A percentile compares a stretch with the other conserved stretches of the same genome.
Conservation (phyloP, 306 rosid genomes). For the Dryas octopetala region DNA sequence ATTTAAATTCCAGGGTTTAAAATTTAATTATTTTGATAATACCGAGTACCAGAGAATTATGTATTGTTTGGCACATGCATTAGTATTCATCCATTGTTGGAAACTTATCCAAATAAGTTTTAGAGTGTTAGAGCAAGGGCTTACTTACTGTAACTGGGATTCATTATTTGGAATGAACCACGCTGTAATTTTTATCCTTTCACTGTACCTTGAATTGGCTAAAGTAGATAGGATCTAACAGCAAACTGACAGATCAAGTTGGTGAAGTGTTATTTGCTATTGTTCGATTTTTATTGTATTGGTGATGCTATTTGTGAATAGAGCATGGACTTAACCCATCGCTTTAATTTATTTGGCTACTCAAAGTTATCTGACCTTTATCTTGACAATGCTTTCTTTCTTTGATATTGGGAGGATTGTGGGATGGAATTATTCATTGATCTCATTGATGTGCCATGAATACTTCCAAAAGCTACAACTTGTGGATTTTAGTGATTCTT, state of each 20-base stretch:
- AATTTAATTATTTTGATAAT: neutral
- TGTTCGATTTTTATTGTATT: too few relatives aligned
- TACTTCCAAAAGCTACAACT: neutral
- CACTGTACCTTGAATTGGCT: too few relatives aligned
- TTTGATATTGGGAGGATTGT: neutral
- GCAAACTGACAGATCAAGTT: constrained; percentile 1
- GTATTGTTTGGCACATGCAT: neutral
- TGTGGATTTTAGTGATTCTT: neutral
- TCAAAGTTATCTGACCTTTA: neutral
- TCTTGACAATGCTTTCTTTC: neutral
- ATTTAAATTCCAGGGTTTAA: too few relatives aligned
- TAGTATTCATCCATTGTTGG: neutral
- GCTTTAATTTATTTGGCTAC: neutral
- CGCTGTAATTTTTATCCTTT: too few relatives aligned
- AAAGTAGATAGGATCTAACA: neutral
- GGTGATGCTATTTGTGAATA: neutral
- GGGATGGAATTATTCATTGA: neutral
- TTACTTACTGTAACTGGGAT: neutral
- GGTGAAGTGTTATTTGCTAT: neutral
- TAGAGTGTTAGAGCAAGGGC: neutral
- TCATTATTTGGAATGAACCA: neutral
- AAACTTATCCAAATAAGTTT: neutral
- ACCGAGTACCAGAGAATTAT: neutral
- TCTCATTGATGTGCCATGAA: neutral
- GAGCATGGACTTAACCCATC: neutral